Conservation (phyloP, 1,284 basidiomycete species). For the Pholiota adiposa region DNA sequence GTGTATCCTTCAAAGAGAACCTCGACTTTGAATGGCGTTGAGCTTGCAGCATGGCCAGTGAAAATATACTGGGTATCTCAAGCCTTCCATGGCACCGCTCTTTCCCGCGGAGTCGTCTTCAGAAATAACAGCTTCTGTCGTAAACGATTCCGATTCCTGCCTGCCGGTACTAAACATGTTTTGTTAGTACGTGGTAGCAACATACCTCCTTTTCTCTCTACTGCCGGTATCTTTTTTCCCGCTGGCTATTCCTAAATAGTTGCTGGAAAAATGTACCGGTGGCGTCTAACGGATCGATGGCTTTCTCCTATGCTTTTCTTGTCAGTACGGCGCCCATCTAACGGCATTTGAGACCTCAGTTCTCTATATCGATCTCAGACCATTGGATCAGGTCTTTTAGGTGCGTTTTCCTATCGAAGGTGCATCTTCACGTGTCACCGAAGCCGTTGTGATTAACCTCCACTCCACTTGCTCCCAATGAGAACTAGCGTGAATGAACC, state of each 20-base stretch:
- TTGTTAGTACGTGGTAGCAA: neutral
- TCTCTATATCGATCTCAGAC: neutral
- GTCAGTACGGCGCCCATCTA: neutral
- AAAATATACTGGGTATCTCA: neutral
- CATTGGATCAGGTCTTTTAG: neutral
- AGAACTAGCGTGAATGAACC: neutral
- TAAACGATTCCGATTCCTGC: neutral
- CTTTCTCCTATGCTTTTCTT: neutral
- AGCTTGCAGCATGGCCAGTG: neutral
- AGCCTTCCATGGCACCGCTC: neutral
- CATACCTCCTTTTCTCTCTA: neutral
- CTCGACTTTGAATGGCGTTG: neutral
- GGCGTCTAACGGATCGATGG: neutral
- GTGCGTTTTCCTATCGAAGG: neutral
- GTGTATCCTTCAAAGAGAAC: neutral
- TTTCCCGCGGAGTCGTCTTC: neutral
- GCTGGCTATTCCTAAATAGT: neutral
- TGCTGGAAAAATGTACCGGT: neutral
- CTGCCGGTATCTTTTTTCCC: neutral
- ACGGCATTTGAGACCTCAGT: neutral
- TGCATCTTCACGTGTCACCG: neutral
- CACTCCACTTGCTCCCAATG: neutral
- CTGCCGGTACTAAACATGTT: neutral
- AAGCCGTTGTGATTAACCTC: neutral
- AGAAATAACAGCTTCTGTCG: constrained; percentile 1